Conservation (phyloP, 2,329 filamentous ascomycete genomes). For the Sporothrix brunneoviolacea region DNA sequence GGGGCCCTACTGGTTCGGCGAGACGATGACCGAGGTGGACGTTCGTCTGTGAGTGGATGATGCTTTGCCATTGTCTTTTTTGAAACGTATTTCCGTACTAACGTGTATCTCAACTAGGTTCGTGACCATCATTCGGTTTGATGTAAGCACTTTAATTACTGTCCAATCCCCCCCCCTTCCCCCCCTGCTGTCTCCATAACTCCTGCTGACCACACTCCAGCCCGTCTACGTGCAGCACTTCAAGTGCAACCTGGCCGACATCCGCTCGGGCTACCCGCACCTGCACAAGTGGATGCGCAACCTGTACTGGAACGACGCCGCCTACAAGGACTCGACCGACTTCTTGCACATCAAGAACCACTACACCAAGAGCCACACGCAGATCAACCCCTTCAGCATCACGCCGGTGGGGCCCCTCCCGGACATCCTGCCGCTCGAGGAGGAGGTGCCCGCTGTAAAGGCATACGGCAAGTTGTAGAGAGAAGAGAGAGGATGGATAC, state of each 20-base stretch:
- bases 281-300: constrained; percentile 76
- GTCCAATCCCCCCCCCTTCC: neutral
- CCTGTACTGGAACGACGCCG: constrained; percentile 75
- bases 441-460: constrained; percentile 63
- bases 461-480: constrained; percentile 9
- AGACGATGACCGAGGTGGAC: constrained; percentile 72
- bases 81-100: too few species aligned
- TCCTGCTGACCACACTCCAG: constrained; percentile 21
- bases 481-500: neutral
- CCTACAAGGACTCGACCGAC: constrained; percentile 77
- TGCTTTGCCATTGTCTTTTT: too few species aligned
- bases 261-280: constrained; percentile 73
- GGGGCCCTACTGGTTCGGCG: constrained; percentile 70
- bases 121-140: constrained; percentile 67
- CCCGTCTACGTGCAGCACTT: constrained; percentile 82
- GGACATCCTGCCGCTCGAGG: constrained; percentile 67
- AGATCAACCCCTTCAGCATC: constrained; percentile 65
- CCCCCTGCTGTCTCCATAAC: neutral
- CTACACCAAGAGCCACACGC: constrained; percentile 54
- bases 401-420: constrained; percentile 81
- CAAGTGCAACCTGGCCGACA: constrained; percentile 80
- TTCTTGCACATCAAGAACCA: constrained; percentile 92
- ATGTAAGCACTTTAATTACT: too few species aligned
- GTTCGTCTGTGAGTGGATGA: constrained; percentile 62
- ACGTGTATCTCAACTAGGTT: too few species aligned